Evolutionary conservation across 2,329 filamentous ascomycete species (phyloP), one percentile per base, ranked within the genome.

Genomic region (Trematosphaeria pertusa): DNA sequence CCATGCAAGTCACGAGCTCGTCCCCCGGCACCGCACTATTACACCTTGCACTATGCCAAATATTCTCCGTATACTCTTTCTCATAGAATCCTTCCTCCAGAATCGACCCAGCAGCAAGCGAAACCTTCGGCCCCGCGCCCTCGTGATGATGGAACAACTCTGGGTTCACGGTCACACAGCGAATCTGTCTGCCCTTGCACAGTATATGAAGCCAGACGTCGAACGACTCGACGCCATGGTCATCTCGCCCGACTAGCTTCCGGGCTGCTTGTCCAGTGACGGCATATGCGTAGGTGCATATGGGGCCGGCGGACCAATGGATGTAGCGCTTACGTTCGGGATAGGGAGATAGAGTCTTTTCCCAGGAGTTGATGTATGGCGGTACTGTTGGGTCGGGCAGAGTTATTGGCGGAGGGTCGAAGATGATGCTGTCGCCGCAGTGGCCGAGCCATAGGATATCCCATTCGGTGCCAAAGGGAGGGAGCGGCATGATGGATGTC

Each of bases 371-470:
- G 18, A 50, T 26, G 26, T 24, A 41, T 6, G 34, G 33, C 5
- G 50, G 50, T 3, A 50, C 36, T 0, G 47, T 40, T 14, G 42
- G 22, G 37, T 53, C 50, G 21, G 10, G 20, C 6, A 40, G 8
- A 26, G 14, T n/a, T 11, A 41, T 15, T 11, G 32, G 24, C 21
- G 12, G 14, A 7, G 24, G 32, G 14, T 41, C 18, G 15, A 12
- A 33, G 18, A 22, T 36, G 19, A 40, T 34, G 36, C 20, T 39
- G 15, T 40, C 37, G 24, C 75, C 75, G 46, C 78, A 80, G 48
- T 79, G 76, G 18, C 79, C 79, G 1, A 80, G 59, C 78, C 78
- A 81, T 8, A 81, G 71, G 2, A 81, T 50, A 47, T 82, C 79
- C 80, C 79, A 82, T 46, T 74, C 64, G 45, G 76, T 74, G n/a